These are phyloP conservation scores for Colletotrichum abscissum DNA, from an alignment of 2,329 filamentous ascomycete species.

Conservation along the genomic window DNA sequence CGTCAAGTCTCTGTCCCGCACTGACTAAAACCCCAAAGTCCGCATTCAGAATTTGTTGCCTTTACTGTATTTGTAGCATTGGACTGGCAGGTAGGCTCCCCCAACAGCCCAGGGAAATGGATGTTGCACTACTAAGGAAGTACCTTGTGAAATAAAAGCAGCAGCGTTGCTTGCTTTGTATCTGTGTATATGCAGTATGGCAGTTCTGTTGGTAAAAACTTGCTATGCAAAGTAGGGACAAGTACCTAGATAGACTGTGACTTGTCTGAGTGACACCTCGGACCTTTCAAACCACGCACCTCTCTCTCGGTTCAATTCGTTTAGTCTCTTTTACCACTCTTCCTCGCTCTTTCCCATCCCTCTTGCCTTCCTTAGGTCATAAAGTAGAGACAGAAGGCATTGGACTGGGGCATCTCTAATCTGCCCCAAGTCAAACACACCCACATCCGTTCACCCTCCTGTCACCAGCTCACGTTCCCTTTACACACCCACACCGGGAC, in stretches of 20 bases:
- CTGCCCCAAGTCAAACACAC: conserved; percentile 22
- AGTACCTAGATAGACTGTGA: not conserved
- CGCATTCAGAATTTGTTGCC: not conserved
- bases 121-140: too few species aligned
- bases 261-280: not conserved
- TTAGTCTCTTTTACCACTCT: not conserved
- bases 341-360: not conserved
- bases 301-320: not conserved
- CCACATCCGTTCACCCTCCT: conserved; percentile 2
- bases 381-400: conserved; percentile 5
- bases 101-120: not conserved
- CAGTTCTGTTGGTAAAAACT: not conserved
- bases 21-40: not conserved
- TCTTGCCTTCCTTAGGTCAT: conserved; percentile 7
- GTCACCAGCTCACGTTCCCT: not conserved
- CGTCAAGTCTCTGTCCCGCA: not conserved
- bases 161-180: not conserved
- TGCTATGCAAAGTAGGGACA: not conserved
- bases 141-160: too few species aligned
- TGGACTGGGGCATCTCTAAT: conserved; percentile 14
- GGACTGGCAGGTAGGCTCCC: not conserved
- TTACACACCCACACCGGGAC: not conserved
- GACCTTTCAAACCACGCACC: not conserved
- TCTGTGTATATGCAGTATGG: too few species aligned
- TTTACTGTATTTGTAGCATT: not conserved